phyloP scores from a whole-genome alignment of 1,284 basidiomycete genomes.

The Agaricales sp. region DNA sequence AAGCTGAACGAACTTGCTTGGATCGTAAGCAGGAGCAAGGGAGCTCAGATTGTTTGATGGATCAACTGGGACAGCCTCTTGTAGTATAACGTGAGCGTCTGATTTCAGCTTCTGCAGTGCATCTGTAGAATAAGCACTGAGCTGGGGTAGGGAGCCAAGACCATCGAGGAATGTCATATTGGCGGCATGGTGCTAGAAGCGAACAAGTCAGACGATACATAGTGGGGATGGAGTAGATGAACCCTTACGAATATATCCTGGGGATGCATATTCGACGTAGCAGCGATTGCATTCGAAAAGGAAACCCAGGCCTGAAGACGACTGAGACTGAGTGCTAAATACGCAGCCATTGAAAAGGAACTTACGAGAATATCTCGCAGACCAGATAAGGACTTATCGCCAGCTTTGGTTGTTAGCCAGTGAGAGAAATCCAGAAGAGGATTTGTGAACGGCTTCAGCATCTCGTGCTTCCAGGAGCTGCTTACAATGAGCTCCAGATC shows the following conservation, averaged over 20 bases:
- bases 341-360: conserved; percentile 9
- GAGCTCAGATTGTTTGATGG: conserved; percentile 15
- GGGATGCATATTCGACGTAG: not conserved
- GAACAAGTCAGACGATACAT: too few species aligned
- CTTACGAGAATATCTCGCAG: conserved; percentile 86
- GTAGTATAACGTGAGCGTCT: conserved; percentile 37
- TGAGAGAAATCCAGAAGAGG: conserved; percentile 73
- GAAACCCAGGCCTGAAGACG: conserved; percentile 76
- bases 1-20: conserved; percentile 40
- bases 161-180: conserved; percentile 85
- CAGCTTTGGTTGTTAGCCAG: conserved; percentile 67
- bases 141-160: conserved; percentile 66
- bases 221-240: conserved; percentile 4
- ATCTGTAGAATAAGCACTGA: conserved; percentile 42
- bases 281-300: conserved; percentile 59
- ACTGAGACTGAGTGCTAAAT: conserved; percentile 8
- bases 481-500: conserved; percentile 80
- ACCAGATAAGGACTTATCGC: conserved; percentile 62
- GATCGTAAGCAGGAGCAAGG: conserved; percentile 21
- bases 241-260: conserved; percentile 63
- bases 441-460: conserved; percentile 50
- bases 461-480: conserved; percentile 56
- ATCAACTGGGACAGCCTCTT: conserved; percentile 40
- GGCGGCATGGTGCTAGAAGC: conserved; percentile 73
- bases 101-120: conserved; percentile 37